These are phyloP conservation scores for Fraxinus sp. DNA, from an alignment of 305 asterid genomes.

Conservation along the genomic window DNA sequence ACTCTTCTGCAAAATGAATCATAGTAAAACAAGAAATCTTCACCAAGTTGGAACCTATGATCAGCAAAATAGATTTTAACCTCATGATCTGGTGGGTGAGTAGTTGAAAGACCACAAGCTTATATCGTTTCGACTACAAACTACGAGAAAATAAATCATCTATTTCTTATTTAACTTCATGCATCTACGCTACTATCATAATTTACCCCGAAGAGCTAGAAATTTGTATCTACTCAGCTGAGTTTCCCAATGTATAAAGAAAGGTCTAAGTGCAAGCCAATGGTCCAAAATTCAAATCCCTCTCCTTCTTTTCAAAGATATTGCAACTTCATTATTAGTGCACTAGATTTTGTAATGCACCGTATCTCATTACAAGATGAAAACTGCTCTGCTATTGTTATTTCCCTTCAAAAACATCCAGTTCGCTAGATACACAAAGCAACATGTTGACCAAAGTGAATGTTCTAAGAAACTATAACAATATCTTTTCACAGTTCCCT, in stretches of 20 bases:
- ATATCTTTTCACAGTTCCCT: background rate
- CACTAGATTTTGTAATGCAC: background rate
- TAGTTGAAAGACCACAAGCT: background rate
- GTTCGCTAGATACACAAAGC: background rate
- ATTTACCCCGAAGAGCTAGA: background rate
- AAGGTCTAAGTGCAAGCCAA: background rate
- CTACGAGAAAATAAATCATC: background rate
- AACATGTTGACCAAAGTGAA: background rate
- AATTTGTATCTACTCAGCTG: background rate
- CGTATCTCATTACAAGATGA: background rate
- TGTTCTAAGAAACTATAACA: background rate
- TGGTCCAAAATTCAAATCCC: background rate
- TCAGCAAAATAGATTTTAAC: background rate
- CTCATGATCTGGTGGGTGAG: background rate
- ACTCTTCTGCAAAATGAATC: background rate
- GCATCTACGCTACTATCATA: background rate
- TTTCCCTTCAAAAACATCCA: background rate
- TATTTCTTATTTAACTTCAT: background rate
- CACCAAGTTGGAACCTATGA: background rate
- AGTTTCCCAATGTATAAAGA: background rate
- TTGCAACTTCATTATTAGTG: background rate
- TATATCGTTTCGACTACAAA: background rate
- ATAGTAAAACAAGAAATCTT: background rate
- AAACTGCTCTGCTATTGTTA: background rate
- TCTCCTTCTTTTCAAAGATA: background rate